These are phyloP conservation scores for Crucibulum laeve DNA, from an alignment of 768 basidiomycete species.

Conservation along the genomic window DNA sequence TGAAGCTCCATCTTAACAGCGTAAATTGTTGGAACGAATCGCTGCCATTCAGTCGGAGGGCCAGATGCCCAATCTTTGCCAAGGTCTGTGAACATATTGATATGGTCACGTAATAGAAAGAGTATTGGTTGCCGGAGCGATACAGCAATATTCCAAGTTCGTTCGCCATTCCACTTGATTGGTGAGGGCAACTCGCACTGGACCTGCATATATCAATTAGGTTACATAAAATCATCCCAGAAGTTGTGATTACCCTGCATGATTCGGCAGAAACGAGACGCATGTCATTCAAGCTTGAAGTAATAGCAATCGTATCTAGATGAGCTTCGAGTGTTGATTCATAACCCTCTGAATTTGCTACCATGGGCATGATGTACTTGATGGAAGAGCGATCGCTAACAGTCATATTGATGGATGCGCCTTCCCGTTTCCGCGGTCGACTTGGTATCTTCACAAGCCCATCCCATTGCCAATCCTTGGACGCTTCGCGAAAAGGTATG, in stretches of 20 bases:
- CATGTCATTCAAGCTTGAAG: conserved; percentile 87
- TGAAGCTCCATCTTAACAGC: conserved; percentile 62
- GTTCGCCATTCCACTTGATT: conserved; percentile 73
- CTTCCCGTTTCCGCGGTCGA: conserved; percentile 53
- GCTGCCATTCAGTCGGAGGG: conserved; percentile 72
- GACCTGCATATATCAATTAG: conserved; percentile 34
- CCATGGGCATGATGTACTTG: conserved; percentile 80
- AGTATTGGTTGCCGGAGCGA: conserved; percentile 68
- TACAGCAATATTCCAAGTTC: conserved; percentile 77
- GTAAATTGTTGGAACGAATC: conserved; percentile 84
- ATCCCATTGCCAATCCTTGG: conserved; percentile 98
- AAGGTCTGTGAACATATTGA: conserved; percentile 93
- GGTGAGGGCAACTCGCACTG: conserved; percentile 77
- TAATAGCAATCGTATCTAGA: conserved; percentile 70
- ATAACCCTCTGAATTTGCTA: conserved; percentile 70
- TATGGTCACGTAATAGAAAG: conserved; percentile 85
- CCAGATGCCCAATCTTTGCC: conserved; percentile 89
- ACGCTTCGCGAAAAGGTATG: conserved; percentile 88
- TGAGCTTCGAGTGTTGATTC: conserved; percentile 78
- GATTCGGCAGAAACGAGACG: conserved; percentile 73
- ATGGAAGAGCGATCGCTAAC: conserved; percentile 83
- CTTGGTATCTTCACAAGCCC: conserved; percentile 42
- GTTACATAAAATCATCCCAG: neutral
- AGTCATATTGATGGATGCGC: conserved; percentile 67
- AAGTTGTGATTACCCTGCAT: conserved; percentile 51